Evolutionary conservation across 2,329 filamentous ascomycete species (phyloP), one percentile per base, ranked within the genome.

Genomic region (Zymoseptoria passerinii): DNA sequence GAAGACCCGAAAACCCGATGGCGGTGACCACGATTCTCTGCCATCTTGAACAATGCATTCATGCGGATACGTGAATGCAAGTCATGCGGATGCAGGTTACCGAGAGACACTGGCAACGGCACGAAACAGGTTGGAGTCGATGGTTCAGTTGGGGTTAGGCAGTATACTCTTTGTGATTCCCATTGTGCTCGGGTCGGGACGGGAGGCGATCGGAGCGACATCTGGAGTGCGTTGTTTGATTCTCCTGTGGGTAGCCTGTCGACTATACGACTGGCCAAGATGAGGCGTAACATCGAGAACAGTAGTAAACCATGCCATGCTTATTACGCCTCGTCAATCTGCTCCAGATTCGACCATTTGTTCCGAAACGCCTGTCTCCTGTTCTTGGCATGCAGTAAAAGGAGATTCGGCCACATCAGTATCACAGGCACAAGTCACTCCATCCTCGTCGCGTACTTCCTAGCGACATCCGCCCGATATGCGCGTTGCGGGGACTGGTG

Each of bases 41-140:
- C 35, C 35, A 16, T 44, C 61, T 59, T 55, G 60, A 56, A 61
- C 59, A 58, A 62, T 68, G 66, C 65, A 66, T 60, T 57, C 23
- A 58, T 58, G 67, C 61, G 23, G 23, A 2, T 23, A 23, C 23
- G 23, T 23, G 23, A 23, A 23, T 23, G 66, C 66, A 68, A 68
- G 67, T 66, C 65, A 68, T 68, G 59, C 56, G 58, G 49, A 28
- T n/a, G 35, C 35, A 44, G 35, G 35, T n/a, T 3, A 44, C 35
- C 35, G 35, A n/a, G 35, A 13, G 9, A 44, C n/a, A 6, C 35
- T 44, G 35, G 10, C 35, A 44, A 44, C 35, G 35, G 35, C n/a
- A 44, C 35, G 13, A n/a, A 44, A 44, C 35, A 16, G 35, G 13
- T 16, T 44, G 13, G 35, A 44, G 35, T 44, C 35, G 35, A 44